Evolutionary conservation across 306 rosid species (phyloP).

Genomic region (Parietaria judaica): DNA sequence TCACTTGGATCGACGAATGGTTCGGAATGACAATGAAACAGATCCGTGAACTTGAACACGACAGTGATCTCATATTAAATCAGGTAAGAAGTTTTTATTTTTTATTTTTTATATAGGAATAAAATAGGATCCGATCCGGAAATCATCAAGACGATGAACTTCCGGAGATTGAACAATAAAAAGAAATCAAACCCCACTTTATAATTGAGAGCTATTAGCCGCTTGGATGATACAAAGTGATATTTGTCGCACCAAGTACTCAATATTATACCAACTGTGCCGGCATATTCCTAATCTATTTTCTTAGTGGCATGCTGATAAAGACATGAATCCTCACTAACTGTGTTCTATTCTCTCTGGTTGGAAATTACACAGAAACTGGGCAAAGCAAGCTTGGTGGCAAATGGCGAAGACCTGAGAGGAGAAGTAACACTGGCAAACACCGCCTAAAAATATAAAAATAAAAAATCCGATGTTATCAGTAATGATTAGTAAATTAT

Average conservation of each 20-base stretch:
- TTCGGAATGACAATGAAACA: constrained; percentile 33
- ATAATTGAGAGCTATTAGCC: no score
- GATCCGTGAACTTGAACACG: constrained; percentile 27
- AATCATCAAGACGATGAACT: no score
- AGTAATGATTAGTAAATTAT: background rate
- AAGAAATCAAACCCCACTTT: no score
- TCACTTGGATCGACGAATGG: constrained; percentile 42
- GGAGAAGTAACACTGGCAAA: background rate
- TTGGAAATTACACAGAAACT: constrained; percentile 15
- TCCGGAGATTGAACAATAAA: no score
- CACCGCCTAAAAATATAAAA: background rate
- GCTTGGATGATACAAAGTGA: no score
- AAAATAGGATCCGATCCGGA: no score
- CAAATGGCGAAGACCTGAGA: constrained; percentile 8
- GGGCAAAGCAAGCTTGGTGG: constrained; percentile 12
- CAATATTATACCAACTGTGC: no score
- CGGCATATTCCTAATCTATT: no score
- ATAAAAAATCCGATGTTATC: background rate
- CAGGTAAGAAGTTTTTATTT: constrained; percentile 20
- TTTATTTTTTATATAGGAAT: no score
- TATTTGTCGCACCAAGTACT: no score
- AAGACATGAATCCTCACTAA: background rate
- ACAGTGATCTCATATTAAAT: constrained; percentile 11
- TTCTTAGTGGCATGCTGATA: no score
- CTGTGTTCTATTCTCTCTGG: constrained; percentile 3